Percentiles rank a stretch among this genome's conserved stretches.
phyloP scores from a whole-genome alignment of 371 early-diverging fungal species.

The Mucor indicus region DNA sequence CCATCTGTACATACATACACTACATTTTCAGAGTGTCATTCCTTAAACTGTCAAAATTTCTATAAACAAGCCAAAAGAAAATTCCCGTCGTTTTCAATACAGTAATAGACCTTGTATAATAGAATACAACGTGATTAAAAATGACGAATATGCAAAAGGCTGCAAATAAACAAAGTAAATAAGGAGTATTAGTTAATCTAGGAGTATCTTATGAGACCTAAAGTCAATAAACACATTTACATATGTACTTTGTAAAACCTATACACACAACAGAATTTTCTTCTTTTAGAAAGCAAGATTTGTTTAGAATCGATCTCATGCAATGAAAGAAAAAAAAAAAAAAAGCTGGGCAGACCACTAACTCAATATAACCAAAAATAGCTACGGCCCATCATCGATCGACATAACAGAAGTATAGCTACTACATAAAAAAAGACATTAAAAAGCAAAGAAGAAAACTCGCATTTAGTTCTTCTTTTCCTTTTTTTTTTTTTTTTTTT shows the following conservation, averaged over 20 bases:
- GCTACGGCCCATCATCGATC: constrained; percentile 27
- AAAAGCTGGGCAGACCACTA: constrained; percentile 16
- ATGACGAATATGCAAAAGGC: constrained; percentile 23
- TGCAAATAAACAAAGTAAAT: constrained; percentile 19
- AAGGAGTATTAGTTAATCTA: constrained; percentile 10
- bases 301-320: constrained; percentile 43
- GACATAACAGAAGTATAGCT: too few relatives aligned
- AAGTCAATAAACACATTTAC: constrained; percentile 16
- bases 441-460: constrained; percentile 8
- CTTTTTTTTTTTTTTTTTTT: too few relatives aligned
- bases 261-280: too few relatives aligned
- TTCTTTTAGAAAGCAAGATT: too few relatives aligned
- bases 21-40: too few relatives aligned
- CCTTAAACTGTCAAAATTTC: too few relatives aligned
- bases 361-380: constrained; percentile 44
- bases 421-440: too few relatives aligned
- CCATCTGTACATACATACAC: too few relatives aligned
- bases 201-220: constrained; percentile 7
- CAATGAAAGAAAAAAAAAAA: too few relatives aligned
- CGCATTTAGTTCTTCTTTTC: constrained; percentile 1
- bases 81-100: too few relatives aligned
- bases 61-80: too few relatives aligned
- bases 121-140: constrained; percentile 28
- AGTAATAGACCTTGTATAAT: too few relatives aligned
- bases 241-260: not conserved